Evolutionary conservation across 2,329 filamentous ascomycete species (phyloP).

Genomic region (Myriosclerotinia duriaeana): DNA sequence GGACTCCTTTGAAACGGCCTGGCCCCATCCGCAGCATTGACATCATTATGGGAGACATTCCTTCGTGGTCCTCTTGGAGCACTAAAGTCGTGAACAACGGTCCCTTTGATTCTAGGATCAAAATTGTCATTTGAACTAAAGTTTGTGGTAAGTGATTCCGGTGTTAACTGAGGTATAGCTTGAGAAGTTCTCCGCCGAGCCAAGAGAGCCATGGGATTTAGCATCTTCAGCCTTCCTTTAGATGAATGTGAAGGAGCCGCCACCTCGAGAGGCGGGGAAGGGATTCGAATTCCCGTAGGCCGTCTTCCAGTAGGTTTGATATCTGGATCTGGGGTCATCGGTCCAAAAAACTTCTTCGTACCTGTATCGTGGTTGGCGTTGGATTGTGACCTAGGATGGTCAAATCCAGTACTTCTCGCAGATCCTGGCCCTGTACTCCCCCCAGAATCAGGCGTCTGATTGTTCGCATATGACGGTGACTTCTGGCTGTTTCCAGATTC

Average conservation of each 20-base stretch:
- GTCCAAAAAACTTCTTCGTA: slow-evolving; percentile 27
- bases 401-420: slow-evolving; percentile 28
- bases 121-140: slow-evolving; percentile 46
- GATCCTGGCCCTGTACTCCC: slow-evolving; percentile 29
- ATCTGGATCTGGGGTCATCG: slow-evolving; percentile 28
- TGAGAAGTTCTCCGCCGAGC: slow-evolving; percentile 40
- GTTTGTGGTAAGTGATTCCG: slow-evolving; percentile 34
- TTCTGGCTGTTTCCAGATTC: slow-evolving; percentile 26
- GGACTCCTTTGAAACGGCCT: slow-evolving; percentile 33
- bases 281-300: slow-evolving; percentile 33
- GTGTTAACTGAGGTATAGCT: slow-evolving; percentile 36
- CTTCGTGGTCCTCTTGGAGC: slow-evolving; percentile 53
- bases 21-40: slow-evolving; percentile 23
- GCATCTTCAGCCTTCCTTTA: slow-evolving; percentile 40
- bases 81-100: slow-evolving; percentile 64
- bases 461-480: slow-evolving; percentile 30
- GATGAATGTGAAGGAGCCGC: slow-evolving; percentile 31
- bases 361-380: slow-evolving; percentile 26
- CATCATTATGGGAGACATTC: slow-evolving; percentile 41
- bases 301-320: slow-evolving; percentile 32
- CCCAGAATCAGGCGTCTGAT: slow-evolving; percentile 33
- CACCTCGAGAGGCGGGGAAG: slow-evolving; percentile 36
- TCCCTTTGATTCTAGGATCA: slow-evolving; percentile 64
- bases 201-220: slow-evolving; percentile 44
- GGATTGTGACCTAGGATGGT: slow-evolving; percentile 27